Percentiles rank a stretch among this genome's conserved stretches.
These are phyloP conservation scores for Ascochyta viciae-villosae DNA, from an alignment of 2,329 filamentous ascomycete genomes.

Conservation along the genomic window DNA sequence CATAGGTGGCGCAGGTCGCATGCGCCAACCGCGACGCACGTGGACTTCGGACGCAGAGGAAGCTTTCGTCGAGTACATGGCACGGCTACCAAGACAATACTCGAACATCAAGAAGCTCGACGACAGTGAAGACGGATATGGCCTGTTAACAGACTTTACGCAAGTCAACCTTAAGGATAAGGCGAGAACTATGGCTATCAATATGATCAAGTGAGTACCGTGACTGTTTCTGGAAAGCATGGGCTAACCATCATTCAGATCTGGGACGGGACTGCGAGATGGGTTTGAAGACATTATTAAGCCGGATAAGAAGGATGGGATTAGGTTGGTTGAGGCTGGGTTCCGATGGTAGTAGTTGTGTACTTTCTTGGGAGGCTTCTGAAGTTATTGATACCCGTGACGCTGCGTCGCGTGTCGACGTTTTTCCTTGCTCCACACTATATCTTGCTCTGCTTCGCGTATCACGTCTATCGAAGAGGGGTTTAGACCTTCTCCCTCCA, in stretches of 20 bases:
- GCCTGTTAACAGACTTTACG: conserved; percentile 47
- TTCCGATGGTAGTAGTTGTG: conserved; percentile 26
- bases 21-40: conserved; percentile 25
- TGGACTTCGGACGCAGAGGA: conserved; percentile 46
- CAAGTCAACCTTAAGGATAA: conserved; percentile 62
- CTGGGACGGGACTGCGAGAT: conserved; percentile 35
- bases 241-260: conserved; percentile 28
- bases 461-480: no score
- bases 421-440: background rate
- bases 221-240: background rate
- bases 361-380: background rate
- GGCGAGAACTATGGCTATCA: conserved; percentile 50
- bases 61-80: conserved; percentile 59
- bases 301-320: conserved; percentile 22
- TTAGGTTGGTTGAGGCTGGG: conserved; percentile 27
- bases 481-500: conserved; percentile 57
- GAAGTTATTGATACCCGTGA: conserved; percentile 28
- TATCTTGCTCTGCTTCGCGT: no score
- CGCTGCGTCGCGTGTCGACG: conserved; percentile 6
- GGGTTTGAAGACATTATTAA: conserved; percentile 40
- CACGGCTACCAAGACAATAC: conserved; percentile 55
- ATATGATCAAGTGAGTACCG: conserved; percentile 49
- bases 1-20: conserved; percentile 6
- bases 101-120: conserved; percentile 51
- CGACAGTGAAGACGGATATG: conserved; percentile 13